These are phyloP conservation scores for Xylariaceae sp. DNA, from an alignment of 2,329 filamentous ascomycete genomes.

Conservation along the genomic window DNA sequence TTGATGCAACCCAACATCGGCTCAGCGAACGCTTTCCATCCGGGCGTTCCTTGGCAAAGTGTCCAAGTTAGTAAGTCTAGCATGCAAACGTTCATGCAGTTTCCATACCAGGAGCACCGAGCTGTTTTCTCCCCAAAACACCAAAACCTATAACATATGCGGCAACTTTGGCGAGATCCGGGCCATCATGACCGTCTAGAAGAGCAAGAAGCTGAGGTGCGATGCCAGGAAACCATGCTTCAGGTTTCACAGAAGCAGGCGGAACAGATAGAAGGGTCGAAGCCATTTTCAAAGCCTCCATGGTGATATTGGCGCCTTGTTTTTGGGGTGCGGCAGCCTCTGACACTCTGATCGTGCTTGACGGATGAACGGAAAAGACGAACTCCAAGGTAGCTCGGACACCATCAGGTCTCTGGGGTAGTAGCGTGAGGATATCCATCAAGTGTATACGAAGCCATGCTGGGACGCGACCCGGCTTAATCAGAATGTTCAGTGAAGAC, in stretches of 20 bases:
- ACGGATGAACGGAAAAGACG: conserved; percentile 71
- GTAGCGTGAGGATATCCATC: conserved; percentile 61
- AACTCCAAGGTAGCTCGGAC: conserved; percentile 74
- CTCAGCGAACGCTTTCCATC: conserved; percentile 68
- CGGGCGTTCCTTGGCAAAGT: conserved; percentile 55
- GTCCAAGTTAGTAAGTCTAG: conserved; percentile 1
- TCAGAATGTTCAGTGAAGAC: conserved; percentile 66
- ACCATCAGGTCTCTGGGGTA: conserved; percentile 68
- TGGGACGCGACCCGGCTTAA: conserved; percentile 66
- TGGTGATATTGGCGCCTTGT: conserved; percentile 68
- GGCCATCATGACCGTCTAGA: conserved; percentile 65
- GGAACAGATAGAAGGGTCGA: conserved; percentile 67
- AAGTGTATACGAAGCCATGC: conserved; percentile 65
- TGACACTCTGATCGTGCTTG: conserved; percentile 50
- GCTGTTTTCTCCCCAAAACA: conserved; percentile 67
- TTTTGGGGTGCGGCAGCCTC: conserved; percentile 57
- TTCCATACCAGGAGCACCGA: conserved; percentile 65
- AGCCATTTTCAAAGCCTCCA: conserved; percentile 70
- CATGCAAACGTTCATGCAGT: conserved; percentile 17
- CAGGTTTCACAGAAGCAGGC: conserved; percentile 59
- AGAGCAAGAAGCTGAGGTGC: conserved; percentile 66
- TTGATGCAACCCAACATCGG: conserved; percentile 63
- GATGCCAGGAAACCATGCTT: conserved; percentile 66
- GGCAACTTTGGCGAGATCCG: conserved; percentile 64
- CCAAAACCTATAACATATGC: conserved; percentile 71